phyloP scores from a whole-genome alignment of 2,329 filamentous ascomycete species.

The Leptosphaerulina australis region DNA sequence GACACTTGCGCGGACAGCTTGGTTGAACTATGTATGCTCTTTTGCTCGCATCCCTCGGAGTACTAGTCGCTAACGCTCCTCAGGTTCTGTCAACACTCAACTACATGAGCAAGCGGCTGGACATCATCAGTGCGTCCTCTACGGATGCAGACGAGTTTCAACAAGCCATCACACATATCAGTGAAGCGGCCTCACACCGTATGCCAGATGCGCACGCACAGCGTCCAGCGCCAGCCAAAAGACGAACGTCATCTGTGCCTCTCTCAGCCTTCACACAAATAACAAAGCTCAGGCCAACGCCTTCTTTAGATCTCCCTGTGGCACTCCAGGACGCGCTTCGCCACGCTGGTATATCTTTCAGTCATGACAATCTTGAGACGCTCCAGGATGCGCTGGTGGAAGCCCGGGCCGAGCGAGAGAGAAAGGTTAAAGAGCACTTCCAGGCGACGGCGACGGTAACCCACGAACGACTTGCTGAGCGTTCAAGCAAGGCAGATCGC shows the following conservation, averaged over 20 bases:
- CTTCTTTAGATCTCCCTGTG: slow-evolving; percentile 38
- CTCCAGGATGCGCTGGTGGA: slow-evolving; percentile 38
- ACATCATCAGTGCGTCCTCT: slow-evolving; percentile 33
- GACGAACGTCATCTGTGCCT: slow-evolving; percentile 32
- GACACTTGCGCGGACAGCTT: slow-evolving; percentile 45
- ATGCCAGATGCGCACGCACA: slow-evolving; percentile 28
- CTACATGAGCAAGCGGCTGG: slow-evolving; percentile 49
- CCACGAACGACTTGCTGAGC: slow-evolving; percentile 44
- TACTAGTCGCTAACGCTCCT: slow-evolving; percentile 13
- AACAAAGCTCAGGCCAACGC: slow-evolving; percentile 37
- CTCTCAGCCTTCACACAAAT: slow-evolving; percentile 38
- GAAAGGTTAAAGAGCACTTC: slow-evolving; percentile 45
- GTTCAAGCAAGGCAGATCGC: slow-evolving; percentile 45
- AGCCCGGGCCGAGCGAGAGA: slow-evolving; percentile 40
- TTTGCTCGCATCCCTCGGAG: too few relatives aligned
- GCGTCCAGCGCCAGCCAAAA: slow-evolving; percentile 23
- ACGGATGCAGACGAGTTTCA: slow-evolving; percentile 38
- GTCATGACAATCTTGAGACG: slow-evolving; percentile 34
- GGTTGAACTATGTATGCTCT: slow-evolving; percentile 51
- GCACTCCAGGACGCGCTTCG: slow-evolving; percentile 45
- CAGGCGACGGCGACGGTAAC: slow-evolving; percentile 40
- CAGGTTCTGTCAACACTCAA: slow-evolving; percentile 50
- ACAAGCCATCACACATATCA: slow-evolving; percentile 40
- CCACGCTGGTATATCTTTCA: slow-evolving; percentile 40
- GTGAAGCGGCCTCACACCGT: slow-evolving; percentile 32